phyloP scores from a whole-genome alignment of 139 green algal species.

The Microglena sp. region DNA sequence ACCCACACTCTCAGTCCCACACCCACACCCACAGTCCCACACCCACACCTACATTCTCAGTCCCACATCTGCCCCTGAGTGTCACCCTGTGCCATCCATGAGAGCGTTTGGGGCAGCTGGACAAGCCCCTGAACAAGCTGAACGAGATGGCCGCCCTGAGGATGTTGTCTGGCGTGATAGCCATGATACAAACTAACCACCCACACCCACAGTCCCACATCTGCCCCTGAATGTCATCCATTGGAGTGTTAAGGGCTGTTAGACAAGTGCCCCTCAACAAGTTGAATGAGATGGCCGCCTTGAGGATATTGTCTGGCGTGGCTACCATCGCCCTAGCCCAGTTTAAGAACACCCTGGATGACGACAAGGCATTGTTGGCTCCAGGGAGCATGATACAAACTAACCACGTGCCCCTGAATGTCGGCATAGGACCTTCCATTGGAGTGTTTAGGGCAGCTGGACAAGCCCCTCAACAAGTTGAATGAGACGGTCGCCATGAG shows the following conservation, averaged over 20 bases:
- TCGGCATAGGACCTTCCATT: constrained; percentile 7
- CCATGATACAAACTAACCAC: no score
- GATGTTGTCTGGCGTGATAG: constrained; percentile 43
- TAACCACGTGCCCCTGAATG: no score
- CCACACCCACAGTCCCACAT: no score
- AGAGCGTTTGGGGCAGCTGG: constrained; percentile 11
- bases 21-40: no score
- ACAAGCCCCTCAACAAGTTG: constrained; percentile 10
- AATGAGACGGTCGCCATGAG: constrained; percentile 32
- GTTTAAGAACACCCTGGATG: no score
- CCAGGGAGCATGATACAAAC: no score
- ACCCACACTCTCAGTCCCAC: no score
- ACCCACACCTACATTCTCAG: no score
- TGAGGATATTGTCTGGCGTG: constrained; percentile 44
- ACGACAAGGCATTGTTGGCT: no score
- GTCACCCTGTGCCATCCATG: constrained; percentile 10
- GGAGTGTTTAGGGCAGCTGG: constrained; percentile 6
- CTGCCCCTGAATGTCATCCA: no score
- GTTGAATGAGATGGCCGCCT: constrained; percentile 25
- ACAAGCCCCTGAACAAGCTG: constrained; percentile 15
- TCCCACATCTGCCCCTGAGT: no score
- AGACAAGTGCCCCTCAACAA: constrained; percentile 15
- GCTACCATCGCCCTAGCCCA: no score
- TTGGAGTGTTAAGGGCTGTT: constrained; percentile 10
- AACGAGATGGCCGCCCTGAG: constrained; percentile 36